phyloP scores from a whole-genome alignment of 352 stramenopile genomes.

The Pythium dissotocum region DNA sequence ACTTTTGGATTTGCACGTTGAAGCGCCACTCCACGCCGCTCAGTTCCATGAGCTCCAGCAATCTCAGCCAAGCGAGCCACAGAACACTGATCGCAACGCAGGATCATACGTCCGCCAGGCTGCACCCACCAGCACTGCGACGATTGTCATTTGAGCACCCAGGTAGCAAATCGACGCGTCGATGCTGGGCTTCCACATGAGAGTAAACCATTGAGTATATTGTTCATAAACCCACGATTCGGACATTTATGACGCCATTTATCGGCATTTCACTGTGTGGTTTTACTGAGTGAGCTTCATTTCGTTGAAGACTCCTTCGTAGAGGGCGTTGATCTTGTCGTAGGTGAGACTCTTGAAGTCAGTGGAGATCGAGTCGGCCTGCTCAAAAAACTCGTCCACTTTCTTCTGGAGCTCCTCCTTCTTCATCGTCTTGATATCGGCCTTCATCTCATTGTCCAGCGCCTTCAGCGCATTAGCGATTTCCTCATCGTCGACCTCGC shows the following conservation, averaged over 20 bases:
- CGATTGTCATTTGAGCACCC: neutral
- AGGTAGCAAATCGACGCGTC: too few species aligned
- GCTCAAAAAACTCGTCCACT: neutral
- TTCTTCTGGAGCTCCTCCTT: neutral
- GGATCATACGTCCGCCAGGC: neutral
- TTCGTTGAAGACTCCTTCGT: neutral
- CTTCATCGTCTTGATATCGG: neutral
- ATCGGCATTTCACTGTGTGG: neutral
- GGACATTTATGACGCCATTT: too few species aligned
- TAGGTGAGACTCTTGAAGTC: neutral
- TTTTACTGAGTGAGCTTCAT: neutral
- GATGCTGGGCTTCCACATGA: too few species aligned
- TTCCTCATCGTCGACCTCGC: neutral
- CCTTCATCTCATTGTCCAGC: neutral
- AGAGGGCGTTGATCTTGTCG: neutral
- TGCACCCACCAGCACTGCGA: neutral
- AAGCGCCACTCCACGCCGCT: conserved; percentile 30
- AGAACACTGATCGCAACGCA: neutral
- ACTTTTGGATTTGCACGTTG: conserved; percentile 17
- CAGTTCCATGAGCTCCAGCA: conserved; percentile 25
- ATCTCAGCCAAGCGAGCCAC: neutral
- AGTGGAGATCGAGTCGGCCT: neutral
- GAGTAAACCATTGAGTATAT: too few species aligned
- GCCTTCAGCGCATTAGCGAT: neutral
- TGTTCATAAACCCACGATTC: too few species aligned